Conservation (phyloP, 1,284 basidiomycete species). For the Leccinum pallidistipes region DNA sequence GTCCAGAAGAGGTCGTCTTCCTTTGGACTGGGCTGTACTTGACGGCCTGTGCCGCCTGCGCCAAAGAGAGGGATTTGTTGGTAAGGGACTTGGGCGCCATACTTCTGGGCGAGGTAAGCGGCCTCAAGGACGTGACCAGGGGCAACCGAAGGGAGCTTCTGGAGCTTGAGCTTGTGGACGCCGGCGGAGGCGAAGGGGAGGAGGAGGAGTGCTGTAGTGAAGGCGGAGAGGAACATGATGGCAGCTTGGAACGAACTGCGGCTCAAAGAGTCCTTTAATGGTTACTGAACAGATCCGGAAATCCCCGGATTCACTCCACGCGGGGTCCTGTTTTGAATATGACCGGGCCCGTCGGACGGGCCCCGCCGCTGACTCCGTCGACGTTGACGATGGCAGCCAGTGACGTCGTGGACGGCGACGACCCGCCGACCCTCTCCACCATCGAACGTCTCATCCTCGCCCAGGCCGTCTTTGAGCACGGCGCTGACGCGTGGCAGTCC, state of each 20-base stretch:
- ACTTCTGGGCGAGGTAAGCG: constrained; percentile 87
- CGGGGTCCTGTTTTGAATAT: neutral
- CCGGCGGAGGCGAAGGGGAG: constrained; percentile 70
- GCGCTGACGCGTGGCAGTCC: constrained; percentile 69
- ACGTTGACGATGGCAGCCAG: neutral
- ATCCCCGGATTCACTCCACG: constrained; percentile 21
- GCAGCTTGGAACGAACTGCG: constrained; percentile 22
- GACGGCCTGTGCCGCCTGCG: constrained; percentile 71
- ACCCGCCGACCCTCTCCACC: constrained; percentile 37
- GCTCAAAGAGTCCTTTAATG: constrained; percentile 21
- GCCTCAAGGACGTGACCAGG: constrained; percentile 72
- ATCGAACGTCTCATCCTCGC: constrained; percentile 75
- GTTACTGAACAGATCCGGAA: constrained; percentile 16
- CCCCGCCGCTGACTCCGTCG: neutral
- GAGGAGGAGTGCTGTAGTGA: constrained; percentile 55
- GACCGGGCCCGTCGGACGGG: neutral
- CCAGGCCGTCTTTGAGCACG: constrained; percentile 84
- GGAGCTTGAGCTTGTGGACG: constrained; percentile 83
- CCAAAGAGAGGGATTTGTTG: constrained; percentile 73
- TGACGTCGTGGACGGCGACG: constrained; percentile 10
- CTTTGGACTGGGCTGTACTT: constrained; percentile 49
- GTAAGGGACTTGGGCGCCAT: constrained; percentile 51
- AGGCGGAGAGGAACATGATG: constrained; percentile 65
- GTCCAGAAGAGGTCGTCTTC: constrained; percentile 80
- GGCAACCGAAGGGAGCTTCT: constrained; percentile 69